These are phyloP conservation scores for Cercophora samala DNA, from an alignment of 495 filamentous ascomycete species.

Conservation along the genomic window DNA sequence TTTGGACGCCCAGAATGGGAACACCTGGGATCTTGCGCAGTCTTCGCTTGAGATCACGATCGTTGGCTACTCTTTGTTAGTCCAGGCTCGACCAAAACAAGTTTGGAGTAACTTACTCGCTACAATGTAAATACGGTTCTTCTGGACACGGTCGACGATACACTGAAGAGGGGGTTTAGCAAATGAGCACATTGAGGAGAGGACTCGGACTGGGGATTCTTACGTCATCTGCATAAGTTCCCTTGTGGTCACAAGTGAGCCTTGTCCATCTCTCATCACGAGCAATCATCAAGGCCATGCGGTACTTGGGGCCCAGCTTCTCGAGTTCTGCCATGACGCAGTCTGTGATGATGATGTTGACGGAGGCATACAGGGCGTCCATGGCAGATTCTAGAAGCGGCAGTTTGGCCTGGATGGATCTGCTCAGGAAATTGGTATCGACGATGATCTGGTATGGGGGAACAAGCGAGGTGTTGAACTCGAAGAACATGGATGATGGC, in stretches of 20 bases:
- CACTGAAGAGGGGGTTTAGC: conserved; percentile 45
- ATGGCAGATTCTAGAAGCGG: conserved; percentile 75
- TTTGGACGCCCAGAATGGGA: conserved; percentile 60
- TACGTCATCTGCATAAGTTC: conserved; percentile 85
- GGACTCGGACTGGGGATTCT: conserved; percentile 11
- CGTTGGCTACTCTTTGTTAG: conserved; percentile 60
- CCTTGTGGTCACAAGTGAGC: conserved; percentile 81
- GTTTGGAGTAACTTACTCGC: conserved; percentile 38
- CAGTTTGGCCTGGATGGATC: conserved; percentile 86
- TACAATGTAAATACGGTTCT: conserved; percentile 79
- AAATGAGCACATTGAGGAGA: neutral
- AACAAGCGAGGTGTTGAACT: conserved; percentile 84
- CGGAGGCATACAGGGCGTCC: conserved; percentile 70
- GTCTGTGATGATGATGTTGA: conserved; percentile 65
- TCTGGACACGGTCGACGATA: conserved; percentile 78
- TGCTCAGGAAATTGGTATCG: conserved; percentile 92
- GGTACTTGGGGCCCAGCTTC: conserved; percentile 85
- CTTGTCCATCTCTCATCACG: conserved; percentile 86
- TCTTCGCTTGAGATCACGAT: conserved; percentile 74
- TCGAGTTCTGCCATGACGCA: conserved; percentile 70
- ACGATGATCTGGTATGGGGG: conserved; percentile 48
- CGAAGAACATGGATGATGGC: conserved; percentile 87
- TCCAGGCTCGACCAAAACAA: neutral
- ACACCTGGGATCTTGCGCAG: conserved; percentile 71
- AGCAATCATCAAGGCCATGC: conserved; percentile 79